Percentiles rank a stretch among this genome's conserved stretches.
These are phyloP conservation scores for Vanilla planifolia DNA, from an alignment of 106 monocot species.

Conservation along the genomic window DNA sequence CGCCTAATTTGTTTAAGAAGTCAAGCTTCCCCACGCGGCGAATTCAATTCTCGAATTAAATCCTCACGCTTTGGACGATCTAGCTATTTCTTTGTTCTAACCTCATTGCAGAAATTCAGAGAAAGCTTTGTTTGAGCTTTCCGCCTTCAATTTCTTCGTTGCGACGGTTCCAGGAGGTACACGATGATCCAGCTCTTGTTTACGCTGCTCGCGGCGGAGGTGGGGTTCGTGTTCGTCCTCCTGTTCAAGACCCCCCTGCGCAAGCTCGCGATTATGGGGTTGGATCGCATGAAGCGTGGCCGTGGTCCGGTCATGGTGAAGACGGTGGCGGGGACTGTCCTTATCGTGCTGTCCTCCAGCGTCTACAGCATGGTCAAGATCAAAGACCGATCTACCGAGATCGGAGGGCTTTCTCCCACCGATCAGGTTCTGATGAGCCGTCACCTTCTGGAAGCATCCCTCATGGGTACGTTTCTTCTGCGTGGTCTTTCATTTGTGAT, in stretches of 20 bases:
- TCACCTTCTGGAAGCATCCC: constrained; percentile 73
- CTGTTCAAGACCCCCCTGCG: constrained; percentile 54
- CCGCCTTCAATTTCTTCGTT: neutral
- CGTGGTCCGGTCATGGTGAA: constrained; percentile 50
- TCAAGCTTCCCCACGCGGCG: too few species aligned
- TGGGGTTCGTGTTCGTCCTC: constrained; percentile 32
- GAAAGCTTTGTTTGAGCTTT: too few species aligned
- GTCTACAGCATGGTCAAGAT: constrained; percentile 65
- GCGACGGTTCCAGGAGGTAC: neutral
- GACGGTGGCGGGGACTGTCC: constrained; percentile 46
- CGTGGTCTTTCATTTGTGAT: too few species aligned
- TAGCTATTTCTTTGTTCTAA: too few species aligned
- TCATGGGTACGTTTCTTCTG: constrained; percentile 53
- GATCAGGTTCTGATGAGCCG: constrained; percentile 85
- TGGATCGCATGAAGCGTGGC: constrained; percentile 68
- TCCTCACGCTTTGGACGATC: too few species aligned
- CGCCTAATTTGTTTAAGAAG: too few species aligned
- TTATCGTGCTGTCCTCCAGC: constrained; percentile 43
- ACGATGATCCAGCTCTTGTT: constrained; percentile 68
- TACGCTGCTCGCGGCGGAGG: constrained; percentile 46
- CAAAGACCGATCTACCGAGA: constrained; percentile 30
- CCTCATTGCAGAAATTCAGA: too few species aligned
- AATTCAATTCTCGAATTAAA: too few species aligned
- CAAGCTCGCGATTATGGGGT: constrained; percentile 32
- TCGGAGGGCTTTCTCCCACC: constrained; percentile 52